Base-by-base conservation (phyloP, 225 moss, liverwort and hornwort genomes). In the Bryoerythrophyllum caledonicum region DNA sequence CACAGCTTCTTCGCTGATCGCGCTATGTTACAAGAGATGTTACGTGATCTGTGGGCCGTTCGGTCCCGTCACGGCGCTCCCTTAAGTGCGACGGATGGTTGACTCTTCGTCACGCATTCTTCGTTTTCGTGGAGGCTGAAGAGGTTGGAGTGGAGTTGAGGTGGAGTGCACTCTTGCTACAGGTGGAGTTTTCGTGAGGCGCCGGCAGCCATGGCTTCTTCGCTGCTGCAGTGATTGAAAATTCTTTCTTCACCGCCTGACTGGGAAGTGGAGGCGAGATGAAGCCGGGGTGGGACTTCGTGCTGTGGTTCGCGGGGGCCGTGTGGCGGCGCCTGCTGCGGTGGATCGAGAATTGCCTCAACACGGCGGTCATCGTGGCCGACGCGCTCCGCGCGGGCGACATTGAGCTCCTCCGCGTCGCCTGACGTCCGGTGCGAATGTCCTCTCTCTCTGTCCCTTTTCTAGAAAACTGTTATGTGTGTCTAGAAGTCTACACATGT, bases 361-460 rank as follows among this genome's bases (percentile, higher is more conserved):
- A 70, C 76, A 88, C 88, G 65, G 88, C 88, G 35, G 82, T 85
- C 78, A 82, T 88, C 38, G 85, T 88, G 24, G 88, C 85, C 27
- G 85, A 88, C 46, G 85, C 75, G 13, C 85, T 88, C 14, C 88
- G 88, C 51, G 88, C 82, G 65, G 85, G 88, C 6, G 88, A 88
- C 75, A 85, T 88, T 49, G 85, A 82, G 63, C 84, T 84, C 71
- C 84, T 87, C 32, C 87, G 84, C 34, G 79, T 87, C 23, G 86
- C 86, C 0, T 86, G 23, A 60, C 24, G 4, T 16, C 46, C 16
- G 67, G 82, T 82, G 56, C 6, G 70, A 11, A 17, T n/a, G n/a
- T 70, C 26, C 7, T 44, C 17, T 53, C 44, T 17, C 46, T 43
- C 19, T 53, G 63, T 63, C 7, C n/a, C 32, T 43, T 64, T 41